A percentile compares a stretch with the other conserved stretches of the same genome.
Conservation (phyloP, 2,329 filamentous ascomycete genomes). For the Diaporthe vexans region DNA sequence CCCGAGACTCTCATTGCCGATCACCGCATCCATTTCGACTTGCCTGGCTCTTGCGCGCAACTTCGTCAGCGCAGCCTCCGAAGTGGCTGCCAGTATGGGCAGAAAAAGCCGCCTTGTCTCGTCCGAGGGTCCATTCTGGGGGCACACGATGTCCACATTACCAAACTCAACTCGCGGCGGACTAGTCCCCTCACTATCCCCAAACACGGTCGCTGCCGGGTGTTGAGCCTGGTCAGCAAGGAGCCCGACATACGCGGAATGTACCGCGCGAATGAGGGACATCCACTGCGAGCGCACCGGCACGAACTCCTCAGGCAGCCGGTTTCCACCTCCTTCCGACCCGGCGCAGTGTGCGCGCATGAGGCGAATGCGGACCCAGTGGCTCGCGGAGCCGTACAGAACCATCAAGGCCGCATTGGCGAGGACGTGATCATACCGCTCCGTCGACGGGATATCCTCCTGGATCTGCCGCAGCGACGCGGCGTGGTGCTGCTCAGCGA, state of each 20-base stretch:
- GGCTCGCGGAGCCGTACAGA: slow-evolving; percentile 56
- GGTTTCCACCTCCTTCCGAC: slow-evolving; percentile 20
- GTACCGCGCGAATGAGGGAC: slow-evolving; percentile 53
- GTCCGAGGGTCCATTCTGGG: slow-evolving; percentile 24
- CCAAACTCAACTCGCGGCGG: neutral
- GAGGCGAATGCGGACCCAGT: slow-evolving; percentile 53
- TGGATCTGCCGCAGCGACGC: slow-evolving; percentile 55
- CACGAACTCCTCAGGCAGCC: slow-evolving; percentile 47
- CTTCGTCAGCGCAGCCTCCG: slow-evolving; percentile 38
- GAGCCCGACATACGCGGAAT: slow-evolving; percentile 52
- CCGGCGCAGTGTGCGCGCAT: slow-evolving; percentile 45
- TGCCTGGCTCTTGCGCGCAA: slow-evolving; percentile 41
- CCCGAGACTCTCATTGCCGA: slow-evolving; percentile 25
- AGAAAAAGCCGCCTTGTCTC: slow-evolving; percentile 29
- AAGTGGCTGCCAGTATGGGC: slow-evolving; percentile 45
- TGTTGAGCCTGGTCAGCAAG: slow-evolving; percentile 42
- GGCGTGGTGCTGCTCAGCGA: slow-evolving; percentile 55
- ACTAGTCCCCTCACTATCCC: neutral
- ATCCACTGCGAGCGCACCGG: slow-evolving; percentile 55
- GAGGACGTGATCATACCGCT: slow-evolving; percentile 53
- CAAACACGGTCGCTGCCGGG: no score
- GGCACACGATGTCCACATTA: neutral
- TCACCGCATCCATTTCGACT: neutral
- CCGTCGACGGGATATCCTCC: slow-evolving; percentile 48
- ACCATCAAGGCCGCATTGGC: slow-evolving; percentile 59